Conservation (phyloP, 2,329 filamentous ascomycete genomes). For the Metarhizium album region DNA sequence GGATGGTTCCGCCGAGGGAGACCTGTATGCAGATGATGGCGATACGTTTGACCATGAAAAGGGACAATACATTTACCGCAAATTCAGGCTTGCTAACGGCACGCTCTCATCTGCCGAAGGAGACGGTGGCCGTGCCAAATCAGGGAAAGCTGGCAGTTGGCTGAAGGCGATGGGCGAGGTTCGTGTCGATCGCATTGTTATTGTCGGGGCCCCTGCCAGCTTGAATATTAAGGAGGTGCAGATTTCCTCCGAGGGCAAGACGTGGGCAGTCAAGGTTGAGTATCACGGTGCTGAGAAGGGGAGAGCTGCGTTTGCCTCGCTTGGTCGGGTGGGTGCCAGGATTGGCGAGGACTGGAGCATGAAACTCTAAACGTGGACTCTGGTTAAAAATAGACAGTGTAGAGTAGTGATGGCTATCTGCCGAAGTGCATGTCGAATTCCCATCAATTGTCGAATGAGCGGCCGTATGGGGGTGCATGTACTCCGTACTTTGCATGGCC, state of each 20-base stretch:
- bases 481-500: neutral
- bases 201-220: constrained; percentile 65
- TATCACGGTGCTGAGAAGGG: constrained; percentile 40
- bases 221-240: constrained; percentile 58
- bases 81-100: constrained; percentile 55
- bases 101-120: constrained; percentile 61
- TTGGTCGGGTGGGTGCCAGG: constrained; percentile 39
- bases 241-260: constrained; percentile 42
- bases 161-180: constrained; percentile 70
- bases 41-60: constrained; percentile 81
- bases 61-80: constrained; percentile 80
- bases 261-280: constrained; percentile 47
- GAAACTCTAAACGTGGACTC: constrained; percentile 14
- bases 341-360: constrained; percentile 45
- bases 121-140: constrained; percentile 40
- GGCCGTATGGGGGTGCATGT: neutral
- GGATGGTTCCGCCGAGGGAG: constrained; percentile 53
- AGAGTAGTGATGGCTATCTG: neutral
- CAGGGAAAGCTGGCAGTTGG: constrained; percentile 54
- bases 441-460: too few species aligned
- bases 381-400: neutral
- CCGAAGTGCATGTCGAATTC: too few species aligned
- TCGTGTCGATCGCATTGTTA: constrained; percentile 68
- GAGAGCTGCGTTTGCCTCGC: constrained; percentile 39
- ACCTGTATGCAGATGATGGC: constrained; percentile 86